Evolutionary conservation across 805 yeast species (phyloP).

Genomic region (Candida odintsovae): DNA sequence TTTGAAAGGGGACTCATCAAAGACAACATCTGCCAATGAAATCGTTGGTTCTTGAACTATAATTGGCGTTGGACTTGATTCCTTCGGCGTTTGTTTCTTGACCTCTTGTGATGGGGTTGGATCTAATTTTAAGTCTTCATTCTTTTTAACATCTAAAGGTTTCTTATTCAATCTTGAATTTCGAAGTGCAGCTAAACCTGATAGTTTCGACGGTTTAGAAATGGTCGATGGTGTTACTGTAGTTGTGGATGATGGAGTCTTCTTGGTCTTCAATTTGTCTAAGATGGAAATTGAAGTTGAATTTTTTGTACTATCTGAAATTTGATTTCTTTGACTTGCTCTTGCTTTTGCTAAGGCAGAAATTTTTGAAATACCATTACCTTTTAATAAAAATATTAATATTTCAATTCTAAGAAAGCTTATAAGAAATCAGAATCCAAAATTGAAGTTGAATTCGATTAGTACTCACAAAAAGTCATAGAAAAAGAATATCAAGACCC

Average conservation of each 20-base stretch:
- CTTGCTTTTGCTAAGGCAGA: constrained; percentile 21
- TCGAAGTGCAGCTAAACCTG: background rate
- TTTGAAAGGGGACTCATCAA: constrained; percentile 4
- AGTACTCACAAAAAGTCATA: background rate
- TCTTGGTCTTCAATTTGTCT: constrained; percentile 12
- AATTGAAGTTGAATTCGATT: constrained; percentile 2
- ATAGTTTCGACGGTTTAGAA: background rate
- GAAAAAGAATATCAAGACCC: constrained; percentile 1
- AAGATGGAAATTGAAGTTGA: constrained; percentile 17
- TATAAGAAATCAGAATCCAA: constrained; percentile 2
- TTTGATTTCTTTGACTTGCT: constrained; percentile 9
- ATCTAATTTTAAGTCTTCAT: background rate
- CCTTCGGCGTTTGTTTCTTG: background rate
- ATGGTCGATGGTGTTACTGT: background rate
- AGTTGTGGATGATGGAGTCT: background rate
- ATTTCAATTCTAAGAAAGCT: background rate
- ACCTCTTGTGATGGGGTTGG: no score
- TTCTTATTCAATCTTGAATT: constrained; percentile 1
- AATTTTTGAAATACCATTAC: constrained; percentile 15
- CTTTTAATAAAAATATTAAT: background rate
- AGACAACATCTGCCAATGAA: background rate
- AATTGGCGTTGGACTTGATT: background rate
- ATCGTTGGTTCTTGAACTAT: background rate
- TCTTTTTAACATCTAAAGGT: background rate
- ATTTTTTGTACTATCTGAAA: background rate